Conservation (phyloP, 768 basidiomycete species). For the Mycena albidolilacea region DNA sequence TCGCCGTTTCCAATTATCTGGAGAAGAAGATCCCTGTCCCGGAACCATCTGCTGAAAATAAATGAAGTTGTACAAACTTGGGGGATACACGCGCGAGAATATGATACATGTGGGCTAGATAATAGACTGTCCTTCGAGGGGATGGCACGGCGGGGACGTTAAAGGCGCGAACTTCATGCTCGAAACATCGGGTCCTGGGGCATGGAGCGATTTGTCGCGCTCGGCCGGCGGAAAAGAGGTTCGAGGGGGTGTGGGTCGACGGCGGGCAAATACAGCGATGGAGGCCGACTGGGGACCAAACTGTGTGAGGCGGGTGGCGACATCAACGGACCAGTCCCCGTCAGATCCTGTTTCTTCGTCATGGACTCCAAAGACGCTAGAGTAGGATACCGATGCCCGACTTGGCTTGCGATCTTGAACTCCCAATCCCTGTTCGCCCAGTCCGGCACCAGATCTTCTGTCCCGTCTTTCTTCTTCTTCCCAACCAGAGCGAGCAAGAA, state of each 20-base stretch:
- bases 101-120: conserved; percentile 12
- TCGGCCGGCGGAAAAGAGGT: conserved; percentile 52
- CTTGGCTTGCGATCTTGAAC: conserved; percentile 61
- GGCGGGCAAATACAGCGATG: conserved; percentile 43
- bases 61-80: conserved; percentile 30
- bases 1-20: conserved; percentile 65
- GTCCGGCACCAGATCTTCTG: conserved; percentile 75
- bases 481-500: conserved; percentile 68
- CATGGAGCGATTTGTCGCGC: conserved; percentile 38
- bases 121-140: conserved; percentile 13
- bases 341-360: conserved; percentile 43
- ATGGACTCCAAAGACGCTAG: conserved; percentile 57
- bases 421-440: conserved; percentile 76
- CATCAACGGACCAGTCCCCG: conserved; percentile 21
- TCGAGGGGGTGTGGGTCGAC: conserved; percentile 54
- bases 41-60: conserved; percentile 28
- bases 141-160: not conserved
- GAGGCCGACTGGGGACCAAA: conserved; percentile 37
- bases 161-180: conserved; percentile 2
- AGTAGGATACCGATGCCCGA: conserved; percentile 64
- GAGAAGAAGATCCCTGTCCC: conserved; percentile 57
- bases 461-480: conserved; percentile 54
- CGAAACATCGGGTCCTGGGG: conserved; percentile 5
- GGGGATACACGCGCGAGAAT: conserved; percentile 18
- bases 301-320: conserved; percentile 31